These are phyloP conservation scores for Coemansia sp. DNA, from an alignment of 192 early-diverging fungal species.

Conservation along the genomic window DNA sequence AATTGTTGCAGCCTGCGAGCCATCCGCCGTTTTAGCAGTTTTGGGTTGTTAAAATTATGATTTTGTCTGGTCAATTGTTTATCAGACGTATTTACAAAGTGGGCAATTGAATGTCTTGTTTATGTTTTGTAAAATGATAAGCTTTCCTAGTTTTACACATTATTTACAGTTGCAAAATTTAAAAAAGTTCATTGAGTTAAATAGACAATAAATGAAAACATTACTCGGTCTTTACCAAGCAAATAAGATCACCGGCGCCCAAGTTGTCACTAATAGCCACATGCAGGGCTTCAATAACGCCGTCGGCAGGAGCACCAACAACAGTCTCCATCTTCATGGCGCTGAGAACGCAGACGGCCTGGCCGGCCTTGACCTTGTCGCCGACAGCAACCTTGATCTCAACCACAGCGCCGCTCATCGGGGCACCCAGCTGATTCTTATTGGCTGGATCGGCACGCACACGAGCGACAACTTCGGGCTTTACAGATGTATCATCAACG, in stretches of 20 bases:
- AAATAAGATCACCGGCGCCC: slow-evolving; percentile 80
- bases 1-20: no score
- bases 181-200: background rate
- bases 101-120: no score
- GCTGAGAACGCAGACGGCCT: slow-evolving; percentile 86
- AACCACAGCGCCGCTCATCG: slow-evolving; percentile 95
- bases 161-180: no score
- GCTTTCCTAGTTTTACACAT: no score
- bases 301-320: slow-evolving; percentile 76
- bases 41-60: no score
- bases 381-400: slow-evolving; percentile 87
- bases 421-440: slow-evolving; percentile 84
- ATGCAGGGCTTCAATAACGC: slow-evolving; percentile 70
- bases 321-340: slow-evolving; percentile 99
- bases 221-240: slow-evolving; percentile 28
- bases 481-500: slow-evolving; percentile 63
- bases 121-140: no score
- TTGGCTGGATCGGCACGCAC: slow-evolving; percentile 74
- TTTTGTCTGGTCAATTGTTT: no score
- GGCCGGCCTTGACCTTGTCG: slow-evolving; percentile 80
- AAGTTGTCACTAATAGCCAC: slow-evolving; percentile 77
- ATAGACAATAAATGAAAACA: slow-evolving; percentile 11
- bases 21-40: no score
- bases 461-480: slow-evolving; percentile 62
- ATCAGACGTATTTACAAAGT: no score